Conservation (phyloP, 176 grass and related monocot species). For the Rhipidocladum racemiflorum region DNA sequence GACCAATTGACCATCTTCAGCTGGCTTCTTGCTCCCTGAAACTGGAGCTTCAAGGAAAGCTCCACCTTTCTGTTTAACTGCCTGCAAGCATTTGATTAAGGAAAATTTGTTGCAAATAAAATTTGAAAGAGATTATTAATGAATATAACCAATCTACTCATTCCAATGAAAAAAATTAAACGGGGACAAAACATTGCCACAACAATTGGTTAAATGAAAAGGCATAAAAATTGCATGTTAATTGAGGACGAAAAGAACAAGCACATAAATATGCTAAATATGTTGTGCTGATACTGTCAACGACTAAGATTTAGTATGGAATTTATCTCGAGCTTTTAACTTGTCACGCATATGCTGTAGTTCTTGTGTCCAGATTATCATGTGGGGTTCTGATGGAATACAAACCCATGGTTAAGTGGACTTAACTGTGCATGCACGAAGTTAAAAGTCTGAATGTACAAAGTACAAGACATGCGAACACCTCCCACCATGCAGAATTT, state of each 20-base stretch:
- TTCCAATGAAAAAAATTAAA: background rate
- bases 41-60: slow-evolving; percentile 92
- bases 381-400: background rate
- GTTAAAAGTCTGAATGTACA: background rate
- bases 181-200: background rate
- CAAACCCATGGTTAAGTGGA: background rate
- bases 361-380: background rate
- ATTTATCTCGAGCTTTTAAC: background rate
- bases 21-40: slow-evolving; percentile 97
- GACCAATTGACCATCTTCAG: slow-evolving; percentile 97
- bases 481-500: background rate
- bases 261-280: background rate
- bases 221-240: background rate
- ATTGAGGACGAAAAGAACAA: background rate
- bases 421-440: background rate
- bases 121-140: background rate
- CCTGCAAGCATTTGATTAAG: slow-evolving; percentile 47
- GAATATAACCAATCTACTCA: background rate
- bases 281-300: background rate
- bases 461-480: background rate
- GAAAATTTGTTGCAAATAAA: background rate
- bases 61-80: slow-evolving; percentile 70
- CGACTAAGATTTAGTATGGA: background rate
- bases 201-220: slow-evolving; percentile 1
- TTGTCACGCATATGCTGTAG: background rate